These are phyloP conservation scores for Backusella sp. DNA, from an alignment of 192 early-diverging fungal genomes.

Conservation along the genomic window DNA sequence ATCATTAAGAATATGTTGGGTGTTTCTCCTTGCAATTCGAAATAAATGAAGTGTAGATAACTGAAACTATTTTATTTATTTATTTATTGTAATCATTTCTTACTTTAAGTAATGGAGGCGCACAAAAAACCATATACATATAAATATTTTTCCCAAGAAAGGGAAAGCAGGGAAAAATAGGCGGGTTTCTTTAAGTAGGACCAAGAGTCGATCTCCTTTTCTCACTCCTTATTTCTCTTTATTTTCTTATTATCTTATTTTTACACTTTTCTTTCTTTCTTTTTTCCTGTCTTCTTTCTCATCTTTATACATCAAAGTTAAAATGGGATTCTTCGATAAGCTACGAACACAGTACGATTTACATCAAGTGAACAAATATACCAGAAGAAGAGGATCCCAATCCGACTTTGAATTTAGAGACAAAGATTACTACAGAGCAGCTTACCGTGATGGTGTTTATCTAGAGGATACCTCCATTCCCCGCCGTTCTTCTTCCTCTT, in stretches of 20 bases:
- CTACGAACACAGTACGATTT: constrained; percentile 22
- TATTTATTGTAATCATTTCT: not conserved
- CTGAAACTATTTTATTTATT: not conserved
- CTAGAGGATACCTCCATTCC: constrained; percentile 1
- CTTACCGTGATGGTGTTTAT: constrained; percentile 20
- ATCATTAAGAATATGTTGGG: not conserved
- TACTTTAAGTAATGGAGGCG: not conserved
- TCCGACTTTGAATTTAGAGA: constrained; percentile 14
- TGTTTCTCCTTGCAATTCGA: not conserved
- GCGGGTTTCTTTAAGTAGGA: constrained; percentile 5
- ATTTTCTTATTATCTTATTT: not conserved
- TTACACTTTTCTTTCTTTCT: not conserved
- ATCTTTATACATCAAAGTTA: not conserved
- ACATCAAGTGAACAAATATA: constrained; percentile 20
- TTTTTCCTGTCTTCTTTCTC: constrained; percentile 9
- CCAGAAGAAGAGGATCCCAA: constrained; percentile 18
- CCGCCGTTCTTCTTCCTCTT: constrained; percentile 9
- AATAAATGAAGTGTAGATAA: not conserved
- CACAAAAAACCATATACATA: not conserved
- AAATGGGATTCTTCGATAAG: constrained; percentile 33
- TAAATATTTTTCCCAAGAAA: not conserved
- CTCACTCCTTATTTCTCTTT: constrained; percentile 5
- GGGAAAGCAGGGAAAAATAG: not conserved
- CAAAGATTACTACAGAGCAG: constrained; percentile 16
- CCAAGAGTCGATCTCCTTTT: not conserved